Base-by-base conservation (phyloP, 1,139 yeast genomes). In the Geotrichum restrictum region DNA sequence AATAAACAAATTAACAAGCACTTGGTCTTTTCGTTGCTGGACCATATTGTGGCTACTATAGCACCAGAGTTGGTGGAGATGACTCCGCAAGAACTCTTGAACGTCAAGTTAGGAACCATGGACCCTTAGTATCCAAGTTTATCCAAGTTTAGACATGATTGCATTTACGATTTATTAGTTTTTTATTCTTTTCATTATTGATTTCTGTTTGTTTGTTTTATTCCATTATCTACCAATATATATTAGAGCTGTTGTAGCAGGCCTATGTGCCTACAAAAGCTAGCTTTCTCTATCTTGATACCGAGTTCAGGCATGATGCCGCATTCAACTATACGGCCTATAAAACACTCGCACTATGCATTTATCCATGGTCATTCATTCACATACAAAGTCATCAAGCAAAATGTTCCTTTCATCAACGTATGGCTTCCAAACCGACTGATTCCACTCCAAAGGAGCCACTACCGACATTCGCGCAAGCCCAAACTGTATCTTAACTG, bases 61-160 rank as follows among this genome's bases (percentile, higher is more conserved):
- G 64, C 74, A 13, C 80, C 80, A 0, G 80, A 77, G 54, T 54
- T 69, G 38, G 55, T 59, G 2, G 57, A 56, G 71, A 75, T 63
- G 68, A 74, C 62, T 69, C 83, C 55, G 34, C 73, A 72, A 16
- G 62, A 60, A 27, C 66, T 68, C 42, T 21, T 53, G 31, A 38
- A 48, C 21, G 41, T 38, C 38, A 49, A 49, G 19, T 31, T 39
- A 16, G 49, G 49, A 16, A 29, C 34, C 13, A 4, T 32, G 34
- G 34, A 13, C n/a, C n/a, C 5, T 5, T 31, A 31, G n/a, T 14
- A 31, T 31, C n/a, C n/a, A 14, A 31, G 34, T 11, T 31, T 13
- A 32, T 6, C 16, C n/a, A 34, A n/a, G 3, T 34, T n/a, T 13
- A 6, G 14, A 34, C 14, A 40, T 22, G 16, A 22, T 27, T 40